Evolutionary conservation across 495 filamentous ascomycete genomes (phyloP), one percentile per base, ranked within the genome.

Genomic region (Stereocaulon alpinum): DNA sequence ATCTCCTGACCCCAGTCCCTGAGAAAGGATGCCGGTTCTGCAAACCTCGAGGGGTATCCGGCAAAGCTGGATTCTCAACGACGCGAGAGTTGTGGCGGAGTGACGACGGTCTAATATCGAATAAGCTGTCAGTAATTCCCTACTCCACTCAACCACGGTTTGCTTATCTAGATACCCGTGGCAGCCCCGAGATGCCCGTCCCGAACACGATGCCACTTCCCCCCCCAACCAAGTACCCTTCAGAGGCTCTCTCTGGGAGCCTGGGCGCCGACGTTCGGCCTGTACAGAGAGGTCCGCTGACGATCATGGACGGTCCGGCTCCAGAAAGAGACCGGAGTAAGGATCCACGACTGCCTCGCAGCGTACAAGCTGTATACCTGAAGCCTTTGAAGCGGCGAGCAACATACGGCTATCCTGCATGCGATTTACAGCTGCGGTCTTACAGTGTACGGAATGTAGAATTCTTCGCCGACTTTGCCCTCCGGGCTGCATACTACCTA

Each of bases 401-500:
- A 42, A 67, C 84, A 63, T 82, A 88, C 65, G 89, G 89, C 40
- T 77, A 94, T 22, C 90, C 90, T 20, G 80, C 86, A 45, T 95
- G 91, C 73, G 84, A 96, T 67, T 83, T 98, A 55, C 93, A 97
- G 70, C 75, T 98, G 54, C 87, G 93, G 62, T 94, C 93, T 22
- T 98, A 90, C 78, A 88, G 79, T 64, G 82, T 91, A 29, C 88
- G 88, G 52, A 95, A 96, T 64, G 82, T 98, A 53, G 88, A 95
- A 67, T 91, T 96, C 76, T 94, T 96, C 70, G 80, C 86, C 70
- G 93, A 98, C 74, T 96, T 97, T 71, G 91, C 91, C 37, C 75
- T 97, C 56, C 87, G 93, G 59, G 91, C 91, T 11, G 93, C 93
- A 37, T 98, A 97, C 74, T 98, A 91, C 74, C 82, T 95, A 18